These are phyloP conservation scores for Penicillium pulvis DNA, from an alignment of 495 filamentous ascomycete genomes.

Conservation along the genomic window DNA sequence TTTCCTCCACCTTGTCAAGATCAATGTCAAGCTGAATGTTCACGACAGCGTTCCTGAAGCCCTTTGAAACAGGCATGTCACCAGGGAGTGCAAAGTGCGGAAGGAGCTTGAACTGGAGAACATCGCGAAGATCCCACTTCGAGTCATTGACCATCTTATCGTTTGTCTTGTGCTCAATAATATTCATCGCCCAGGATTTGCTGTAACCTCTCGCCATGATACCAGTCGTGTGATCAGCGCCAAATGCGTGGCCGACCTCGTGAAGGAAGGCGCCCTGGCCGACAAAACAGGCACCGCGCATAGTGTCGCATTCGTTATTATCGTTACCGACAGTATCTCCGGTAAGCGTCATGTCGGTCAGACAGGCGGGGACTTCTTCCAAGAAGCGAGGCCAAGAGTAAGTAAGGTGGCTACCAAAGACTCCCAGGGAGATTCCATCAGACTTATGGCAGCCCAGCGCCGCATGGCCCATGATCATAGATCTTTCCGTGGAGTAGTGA, in stretches of 20 bases:
- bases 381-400: conserved; percentile 52
- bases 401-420: conserved; percentile 49
- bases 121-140: conserved; percentile 40
- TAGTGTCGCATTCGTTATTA: conserved; percentile 38
- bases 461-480: conserved; percentile 43
- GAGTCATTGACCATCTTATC: conserved; percentile 25
- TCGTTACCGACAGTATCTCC: conserved; percentile 42
- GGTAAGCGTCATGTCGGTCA: conserved; percentile 29
- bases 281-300: conserved; percentile 42
- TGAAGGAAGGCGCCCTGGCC: conserved; percentile 46
- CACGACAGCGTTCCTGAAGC: conserved; percentile 6
- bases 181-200: conserved; percentile 39
- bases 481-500: conserved; percentile 35
- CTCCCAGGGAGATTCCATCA: conserved; percentile 43
- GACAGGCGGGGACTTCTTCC: conserved; percentile 42
- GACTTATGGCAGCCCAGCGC: conserved; percentile 45
- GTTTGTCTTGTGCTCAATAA: conserved; percentile 26
- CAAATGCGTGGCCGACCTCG: conserved; percentile 45
- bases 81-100: conserved; percentile 38
- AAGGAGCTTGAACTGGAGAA: conserved; percentile 32
- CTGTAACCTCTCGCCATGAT: conserved; percentile 44
- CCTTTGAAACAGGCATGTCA: conserved; percentile 19
- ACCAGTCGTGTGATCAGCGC: conserved; percentile 35
- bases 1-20: background rate
- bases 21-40: conserved; percentile 6